Evolutionary conservation across 106 monocot species (phyloP).

Genomic region (Posidonia australis): DNA sequence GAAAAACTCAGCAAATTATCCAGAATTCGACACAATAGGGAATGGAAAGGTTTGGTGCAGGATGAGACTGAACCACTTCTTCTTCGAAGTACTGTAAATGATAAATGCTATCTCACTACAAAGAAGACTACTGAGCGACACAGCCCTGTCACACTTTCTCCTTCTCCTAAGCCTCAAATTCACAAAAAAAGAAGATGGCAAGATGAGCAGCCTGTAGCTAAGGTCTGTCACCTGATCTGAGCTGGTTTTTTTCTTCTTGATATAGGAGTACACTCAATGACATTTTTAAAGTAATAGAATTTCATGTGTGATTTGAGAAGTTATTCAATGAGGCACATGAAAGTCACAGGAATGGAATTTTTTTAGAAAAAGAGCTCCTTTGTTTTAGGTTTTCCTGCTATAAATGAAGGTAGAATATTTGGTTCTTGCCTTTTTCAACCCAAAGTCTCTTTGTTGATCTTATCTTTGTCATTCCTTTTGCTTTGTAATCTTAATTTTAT

Average conservation of each 20-base stretch:
- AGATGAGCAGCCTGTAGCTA: slow-evolving; percentile 29
- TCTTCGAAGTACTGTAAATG: slow-evolving; percentile 42
- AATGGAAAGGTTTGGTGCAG: slow-evolving; percentile 44
- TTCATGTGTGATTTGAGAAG: too few relatives aligned
- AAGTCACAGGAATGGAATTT: too few relatives aligned
- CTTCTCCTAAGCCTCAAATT: slow-evolving; percentile 26
- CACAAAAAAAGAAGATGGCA: slow-evolving; percentile 37
- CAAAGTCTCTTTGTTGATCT: too few relatives aligned
- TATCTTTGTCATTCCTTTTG: too few relatives aligned
- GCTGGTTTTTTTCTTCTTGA: background rate
- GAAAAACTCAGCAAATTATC: slow-evolving; percentile 24
- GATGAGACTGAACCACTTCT: slow-evolving; percentile 29
- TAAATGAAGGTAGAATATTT: too few relatives aligned
- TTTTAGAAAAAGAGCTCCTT: too few relatives aligned
- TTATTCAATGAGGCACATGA: too few relatives aligned
- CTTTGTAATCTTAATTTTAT: too few relatives aligned
- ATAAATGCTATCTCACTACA: slow-evolving; percentile 15
- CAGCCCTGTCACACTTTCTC: slow-evolving; percentile 15
- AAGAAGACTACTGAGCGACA: slow-evolving; percentile 12
- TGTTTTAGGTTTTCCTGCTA: too few relatives aligned
- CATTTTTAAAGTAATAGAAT: background rate
- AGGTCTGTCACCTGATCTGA: slow-evolving; percentile 34
- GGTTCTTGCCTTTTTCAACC: too few relatives aligned
- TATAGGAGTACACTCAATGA: background rate
- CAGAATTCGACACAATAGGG: slow-evolving; percentile 44